These are phyloP conservation scores for Apiospora marii DNA, from an alignment of 2,329 filamentous ascomycete species.

Conservation along the genomic window DNA sequence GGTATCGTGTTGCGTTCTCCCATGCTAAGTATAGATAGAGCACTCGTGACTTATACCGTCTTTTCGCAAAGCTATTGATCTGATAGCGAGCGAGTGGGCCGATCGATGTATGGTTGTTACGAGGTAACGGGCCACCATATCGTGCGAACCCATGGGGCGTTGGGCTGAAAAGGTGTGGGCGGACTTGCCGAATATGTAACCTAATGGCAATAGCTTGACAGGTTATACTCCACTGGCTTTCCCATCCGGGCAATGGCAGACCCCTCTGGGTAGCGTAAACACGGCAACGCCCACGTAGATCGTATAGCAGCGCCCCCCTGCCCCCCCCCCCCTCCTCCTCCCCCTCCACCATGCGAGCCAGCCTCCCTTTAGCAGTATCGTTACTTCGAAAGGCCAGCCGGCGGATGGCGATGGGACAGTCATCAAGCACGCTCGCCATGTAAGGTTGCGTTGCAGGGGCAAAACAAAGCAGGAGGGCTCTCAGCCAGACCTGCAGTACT, in stretches of 20 bases:
- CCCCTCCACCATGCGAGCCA: not conserved
- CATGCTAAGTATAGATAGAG: not conserved
- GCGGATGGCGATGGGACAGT: not conserved
- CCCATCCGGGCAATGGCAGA: not conserved
- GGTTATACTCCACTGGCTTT: conserved; percentile 19
- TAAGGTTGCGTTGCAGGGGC: conserved; percentile 20
- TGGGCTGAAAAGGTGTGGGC: conserved; percentile 22
- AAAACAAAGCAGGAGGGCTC: not conserved
- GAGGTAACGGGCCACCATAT: conserved; percentile 21
- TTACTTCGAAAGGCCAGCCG: conserved; percentile 5
- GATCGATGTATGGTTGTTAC: conserved; percentile 16
- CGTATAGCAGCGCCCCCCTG: conserved; percentile 6
- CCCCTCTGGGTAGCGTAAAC: conserved; percentile 2
- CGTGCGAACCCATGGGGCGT: conserved; percentile 16
- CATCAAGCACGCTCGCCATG: conserved; percentile 14
- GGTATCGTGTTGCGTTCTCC: not conserved
- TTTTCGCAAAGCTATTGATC: not conserved
- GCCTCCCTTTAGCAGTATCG: conserved; percentile 14
- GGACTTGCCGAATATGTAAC: conserved; percentile 23
- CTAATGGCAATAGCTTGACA: conserved; percentile 17
- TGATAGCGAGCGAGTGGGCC: conserved; percentile 6
- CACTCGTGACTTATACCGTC: not conserved
- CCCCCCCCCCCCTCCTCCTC: too few species aligned
- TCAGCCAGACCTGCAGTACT: not conserved
- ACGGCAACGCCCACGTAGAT: conserved; percentile 14